A percentile compares a stretch with the other conserved stretches of the same genome.
Evolutionary conservation across 176 grass and related monocot genomes (phyloP).

Genomic region (Raddia distichophylla): DNA sequence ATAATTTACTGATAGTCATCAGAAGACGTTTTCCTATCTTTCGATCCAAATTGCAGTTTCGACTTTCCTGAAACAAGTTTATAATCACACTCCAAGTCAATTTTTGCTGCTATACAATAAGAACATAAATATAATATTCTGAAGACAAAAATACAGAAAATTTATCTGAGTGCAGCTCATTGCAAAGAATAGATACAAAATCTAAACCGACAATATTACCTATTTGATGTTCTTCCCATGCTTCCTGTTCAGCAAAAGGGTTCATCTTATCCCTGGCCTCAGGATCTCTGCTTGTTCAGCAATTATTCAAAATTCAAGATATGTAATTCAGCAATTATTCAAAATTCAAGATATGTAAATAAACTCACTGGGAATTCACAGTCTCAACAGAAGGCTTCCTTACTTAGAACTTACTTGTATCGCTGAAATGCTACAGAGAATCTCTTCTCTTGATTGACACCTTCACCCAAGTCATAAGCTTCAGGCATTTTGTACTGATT

Average conservation of each 20-base stretch:
- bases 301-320: too few species aligned
- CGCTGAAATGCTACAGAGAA: conserved; percentile 81
- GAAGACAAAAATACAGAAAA: background rate
- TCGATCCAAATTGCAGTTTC: conserved; percentile 76
- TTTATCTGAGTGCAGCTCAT: background rate
- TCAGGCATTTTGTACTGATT: conserved; percentile 96
- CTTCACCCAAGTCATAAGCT: conserved; percentile 86
- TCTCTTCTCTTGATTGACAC: conserved; percentile 96
- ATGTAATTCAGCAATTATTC: conserved; percentile 1
- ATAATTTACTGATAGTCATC: conserved; percentile 75
- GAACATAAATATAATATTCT: background rate
- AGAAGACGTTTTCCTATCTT: conserved; percentile 65
- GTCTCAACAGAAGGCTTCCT: background rate
- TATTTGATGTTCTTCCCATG: conserved; percentile 97
- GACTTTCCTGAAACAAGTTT: conserved; percentile 68
- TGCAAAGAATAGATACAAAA: background rate
- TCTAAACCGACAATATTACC: conserved; percentile 44
- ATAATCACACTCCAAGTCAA: conserved; percentile 27
- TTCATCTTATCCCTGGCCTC: conserved; percentile 92
- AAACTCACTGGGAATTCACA: background rate
- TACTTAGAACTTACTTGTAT: conserved; percentile 59
- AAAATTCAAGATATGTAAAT: conserved; percentile 16
- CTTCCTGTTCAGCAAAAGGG: conserved; percentile 98
- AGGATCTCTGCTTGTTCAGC: conserved; percentile 58
- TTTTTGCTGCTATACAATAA: conserved; percentile 27